phyloP scores from a whole-genome alignment of 2,329 filamentous ascomycete species.

The Podosphaera xanthii region DNA sequence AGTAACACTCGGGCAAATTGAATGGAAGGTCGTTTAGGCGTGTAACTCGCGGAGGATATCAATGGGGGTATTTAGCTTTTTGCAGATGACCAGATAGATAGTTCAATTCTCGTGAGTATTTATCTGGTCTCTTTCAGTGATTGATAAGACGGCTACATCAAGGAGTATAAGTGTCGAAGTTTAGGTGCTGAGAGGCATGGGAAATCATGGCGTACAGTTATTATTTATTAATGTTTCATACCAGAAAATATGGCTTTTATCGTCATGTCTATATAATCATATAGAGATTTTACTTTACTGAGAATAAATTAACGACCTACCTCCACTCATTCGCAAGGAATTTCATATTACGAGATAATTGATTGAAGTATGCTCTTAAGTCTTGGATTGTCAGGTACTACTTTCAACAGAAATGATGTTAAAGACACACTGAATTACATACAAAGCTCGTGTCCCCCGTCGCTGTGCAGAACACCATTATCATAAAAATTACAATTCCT shows the following conservation, averaged over 20 bases:
- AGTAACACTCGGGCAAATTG: conserved; percentile 11
- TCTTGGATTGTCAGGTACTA: too few species aligned
- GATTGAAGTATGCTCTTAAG: too few species aligned
- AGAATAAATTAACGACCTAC: not conserved
- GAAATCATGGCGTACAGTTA: not conserved
- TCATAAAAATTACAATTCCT: too few species aligned
- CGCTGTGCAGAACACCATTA: too few species aligned
- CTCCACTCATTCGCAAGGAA: too few species aligned
- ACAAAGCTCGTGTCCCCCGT: too few species aligned
- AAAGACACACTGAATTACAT: too few species aligned
- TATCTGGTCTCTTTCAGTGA: not conserved
- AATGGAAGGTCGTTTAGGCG: conserved; percentile 18
- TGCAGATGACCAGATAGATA: conserved; percentile 12
- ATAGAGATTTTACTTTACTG: not conserved
- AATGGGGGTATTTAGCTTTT: conserved; percentile 8
- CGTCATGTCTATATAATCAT: not conserved
- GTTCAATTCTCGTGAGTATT: conserved; percentile 3
- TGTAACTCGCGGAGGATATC: conserved; percentile 10
- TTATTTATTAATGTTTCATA: not conserved
- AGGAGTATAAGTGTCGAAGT: not conserved
- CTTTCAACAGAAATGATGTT: too few species aligned
- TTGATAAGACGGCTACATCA: not conserved
- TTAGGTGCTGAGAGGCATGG: not conserved
- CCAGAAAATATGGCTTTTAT: not conserved
- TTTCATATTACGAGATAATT: too few species aligned